Conservation (phyloP, 208 protist species). For the Zelonia costaricensis region DNA sequence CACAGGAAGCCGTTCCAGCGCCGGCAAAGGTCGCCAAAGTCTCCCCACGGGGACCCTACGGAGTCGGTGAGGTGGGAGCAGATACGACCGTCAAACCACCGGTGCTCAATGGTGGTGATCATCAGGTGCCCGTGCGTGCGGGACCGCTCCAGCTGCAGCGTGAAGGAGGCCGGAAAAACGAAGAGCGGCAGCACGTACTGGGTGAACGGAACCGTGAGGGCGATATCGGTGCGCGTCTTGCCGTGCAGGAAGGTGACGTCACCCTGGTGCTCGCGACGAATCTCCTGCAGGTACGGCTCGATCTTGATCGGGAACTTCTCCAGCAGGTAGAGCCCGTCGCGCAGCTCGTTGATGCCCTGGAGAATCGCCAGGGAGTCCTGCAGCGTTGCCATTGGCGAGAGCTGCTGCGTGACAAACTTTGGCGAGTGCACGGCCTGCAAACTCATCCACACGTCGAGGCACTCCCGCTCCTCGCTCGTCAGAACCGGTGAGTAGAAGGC, state of each 20-base stretch:
- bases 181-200: slow-evolving; percentile 17
- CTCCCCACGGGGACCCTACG: slow-evolving; percentile 45
- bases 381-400: slow-evolving; percentile 39
- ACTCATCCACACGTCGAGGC: slow-evolving; percentile 55
- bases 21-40: slow-evolving; percentile 65
- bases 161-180: slow-evolving; percentile 42
- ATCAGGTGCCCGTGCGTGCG: slow-evolving; percentile 1
- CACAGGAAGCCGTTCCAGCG: slow-evolving; percentile 70
- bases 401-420: slow-evolving; percentile 20
- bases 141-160: slow-evolving; percentile 52
- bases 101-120: slow-evolving; percentile 65
- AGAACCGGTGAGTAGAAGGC: slow-evolving; percentile 43
- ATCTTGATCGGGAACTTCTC: slow-evolving; percentile 33
- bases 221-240: slow-evolving; percentile 44
- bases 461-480: slow-evolving; percentile 45
- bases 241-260: slow-evolving; percentile 59
- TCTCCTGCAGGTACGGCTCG: slow-evolving; percentile 40
- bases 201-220: slow-evolving; percentile 47
- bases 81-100: slow-evolving; percentile 74
- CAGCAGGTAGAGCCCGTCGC: slow-evolving; percentile 46
- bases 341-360: slow-evolving; percentile 49
- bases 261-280: slow-evolving; percentile 55
- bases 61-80: slow-evolving; percentile 61
- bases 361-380: slow-evolving; percentile 66
- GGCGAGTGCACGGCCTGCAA: slow-evolving; percentile 34